Conservation (phyloP, 1,284 basidiomycete species). For the Cryptococcus sp. region DNA sequence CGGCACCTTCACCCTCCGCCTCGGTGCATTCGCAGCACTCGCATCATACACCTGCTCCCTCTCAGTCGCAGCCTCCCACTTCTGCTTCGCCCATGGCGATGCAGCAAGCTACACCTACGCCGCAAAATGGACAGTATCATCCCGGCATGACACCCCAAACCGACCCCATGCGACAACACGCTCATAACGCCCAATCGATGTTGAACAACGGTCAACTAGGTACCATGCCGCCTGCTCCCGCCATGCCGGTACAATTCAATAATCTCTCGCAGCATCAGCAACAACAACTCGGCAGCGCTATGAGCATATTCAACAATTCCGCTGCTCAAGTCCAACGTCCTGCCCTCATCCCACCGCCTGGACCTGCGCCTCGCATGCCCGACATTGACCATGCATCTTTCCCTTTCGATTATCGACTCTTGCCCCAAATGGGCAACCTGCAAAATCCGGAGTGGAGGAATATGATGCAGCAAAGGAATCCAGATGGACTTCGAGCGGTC, state of each 20-base stretch:
- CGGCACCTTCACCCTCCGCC: slow-evolving; percentile 24
- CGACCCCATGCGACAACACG: slow-evolving; percentile 16
- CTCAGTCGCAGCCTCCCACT: not conserved
- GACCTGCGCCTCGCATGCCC: slow-evolving; percentile 7
- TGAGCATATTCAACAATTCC: slow-evolving; percentile 11
- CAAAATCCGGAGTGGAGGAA: slow-evolving; percentile 29
- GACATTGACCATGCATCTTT: slow-evolving; percentile 32
- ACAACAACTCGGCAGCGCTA: slow-evolving; percentile 4
- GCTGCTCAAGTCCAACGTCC: slow-evolving; percentile 11
- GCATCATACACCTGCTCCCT: slow-evolving; percentile 17
- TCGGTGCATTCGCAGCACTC: slow-evolving; percentile 24
- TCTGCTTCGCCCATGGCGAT: slow-evolving; percentile 7
- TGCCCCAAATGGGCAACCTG: slow-evolving; percentile 21
- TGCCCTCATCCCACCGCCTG: not conserved
- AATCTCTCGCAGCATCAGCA: slow-evolving; percentile 8
- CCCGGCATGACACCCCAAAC: not conserved
- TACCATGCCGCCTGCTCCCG: not conserved
- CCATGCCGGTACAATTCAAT: slow-evolving; percentile 1
- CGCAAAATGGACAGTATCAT: not conserved
- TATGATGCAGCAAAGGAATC: slow-evolving; percentile 30
- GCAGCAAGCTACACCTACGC: slow-evolving; percentile 3
- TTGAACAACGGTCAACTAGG: slow-evolving; percentile 11
- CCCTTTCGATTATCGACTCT: slow-evolving; percentile 37
- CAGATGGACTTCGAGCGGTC: slow-evolving; percentile 15
- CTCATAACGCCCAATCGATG: slow-evolving; percentile 15